Evolutionary conservation across 352 stramenopile species (phyloP), one percentile per base, ranked within the genome.

Genomic region (Phytophthora pseudosyringae): DNA sequence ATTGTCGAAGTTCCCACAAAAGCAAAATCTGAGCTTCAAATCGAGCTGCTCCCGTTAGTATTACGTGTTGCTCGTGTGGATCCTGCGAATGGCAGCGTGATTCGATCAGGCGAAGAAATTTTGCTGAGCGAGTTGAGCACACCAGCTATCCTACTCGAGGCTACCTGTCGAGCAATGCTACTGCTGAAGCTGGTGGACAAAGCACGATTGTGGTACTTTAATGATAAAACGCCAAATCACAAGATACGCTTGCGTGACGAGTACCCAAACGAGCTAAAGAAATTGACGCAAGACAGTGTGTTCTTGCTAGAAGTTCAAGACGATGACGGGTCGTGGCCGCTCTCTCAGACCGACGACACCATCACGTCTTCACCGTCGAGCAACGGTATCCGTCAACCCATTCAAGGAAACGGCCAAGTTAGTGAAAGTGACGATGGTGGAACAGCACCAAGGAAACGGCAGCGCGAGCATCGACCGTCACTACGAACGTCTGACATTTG

Each of bases 231-330:
- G 7, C 85, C 84, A 7, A 71, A 89, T 13, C 73, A 81, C 64
- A 94, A 94, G 53, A 86, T 89, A 48, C 81, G 80, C 26, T 52
- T 92, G 4, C 69, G 74, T 3, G 73, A 67, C 10, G 75, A 81
- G 18, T 76, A 76, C 35, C 74, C 78, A 0, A 74, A 74, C 5
- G 75, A 85, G 12, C 63, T 94, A 3, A 73, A 75, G 32, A 82
- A 84, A 21, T 44, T 96, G 33, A 91, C 68, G 7, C 84, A 94
- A 55, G 77, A 85, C 7, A 91, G 82, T 45, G 85, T 94, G 0
- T 92, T 96, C 26, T 60, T 96, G 31, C 44, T 96, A 25, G 88
- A 96, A 69, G 56, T 94, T 11, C 88, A 94, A 77, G 88, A 96
- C 36, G 77, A 90, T 7, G 88, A 96, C 46, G 86, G 88, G 1